These are phyloP conservation scores for Colletotrichum nymphaeae DNA, from an alignment of 2,329 filamentous ascomycete species.

Conservation along the genomic window DNA sequence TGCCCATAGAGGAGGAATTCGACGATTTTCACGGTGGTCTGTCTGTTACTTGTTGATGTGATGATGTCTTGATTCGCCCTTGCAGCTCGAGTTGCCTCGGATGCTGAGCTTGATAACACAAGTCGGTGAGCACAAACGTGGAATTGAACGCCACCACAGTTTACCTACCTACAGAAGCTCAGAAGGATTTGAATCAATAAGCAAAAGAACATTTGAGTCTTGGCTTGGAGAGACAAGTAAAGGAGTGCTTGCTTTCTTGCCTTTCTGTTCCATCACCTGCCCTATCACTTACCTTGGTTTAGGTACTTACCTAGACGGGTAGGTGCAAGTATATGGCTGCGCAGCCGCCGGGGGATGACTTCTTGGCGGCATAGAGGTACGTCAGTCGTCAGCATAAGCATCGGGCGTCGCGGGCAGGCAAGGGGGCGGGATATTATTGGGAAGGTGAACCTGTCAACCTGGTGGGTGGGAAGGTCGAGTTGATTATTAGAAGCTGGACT, in stretches of 20 bases:
- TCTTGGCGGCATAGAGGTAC: not conserved
- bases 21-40: slow-evolving; percentile 13
- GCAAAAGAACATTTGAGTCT: not conserved
- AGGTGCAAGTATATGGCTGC: not conserved
- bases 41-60: not conserved
- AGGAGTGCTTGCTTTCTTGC: not conserved
- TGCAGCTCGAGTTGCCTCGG: not conserved
- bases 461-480: not conserved
- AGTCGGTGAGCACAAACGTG: too few relatives aligned
- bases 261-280: not conserved
- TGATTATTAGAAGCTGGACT: too few relatives aligned
- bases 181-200: too few relatives aligned
- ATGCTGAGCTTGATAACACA: not conserved
- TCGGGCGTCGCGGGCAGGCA: not conserved
- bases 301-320: not conserved
- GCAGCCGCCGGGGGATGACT: not conserved
- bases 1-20: slow-evolving; percentile 8
- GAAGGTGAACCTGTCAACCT: not conserved
- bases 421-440: not conserved
- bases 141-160: too few relatives aligned
- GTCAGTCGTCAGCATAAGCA: not conserved
- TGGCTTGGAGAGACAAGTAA: not conserved
- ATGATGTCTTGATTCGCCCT: not conserved
- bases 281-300: not conserved
- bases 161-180: too few relatives aligned